A percentile compares a stretch with the other conserved stretches of the same genome.
These are phyloP conservation scores for Adansonia gregorii DNA, from an alignment of 441 rosid genomes.

Conservation along the genomic window DNA sequence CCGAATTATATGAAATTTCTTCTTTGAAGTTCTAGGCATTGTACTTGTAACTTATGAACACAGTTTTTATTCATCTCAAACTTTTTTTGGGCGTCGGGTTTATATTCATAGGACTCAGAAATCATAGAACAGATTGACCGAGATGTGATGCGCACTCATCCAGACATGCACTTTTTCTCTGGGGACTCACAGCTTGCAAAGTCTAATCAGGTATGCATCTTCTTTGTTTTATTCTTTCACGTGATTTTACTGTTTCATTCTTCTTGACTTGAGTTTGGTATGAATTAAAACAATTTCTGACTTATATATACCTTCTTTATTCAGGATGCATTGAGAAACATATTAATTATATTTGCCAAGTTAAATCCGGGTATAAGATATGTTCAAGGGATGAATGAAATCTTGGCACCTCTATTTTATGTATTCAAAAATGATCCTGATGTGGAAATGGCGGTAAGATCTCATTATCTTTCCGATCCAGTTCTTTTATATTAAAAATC, in stretches of 20 bases:
- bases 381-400: slow-evolving; percentile 99
- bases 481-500: slow-evolving; percentile 20
- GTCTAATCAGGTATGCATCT: slow-evolving; percentile 72
- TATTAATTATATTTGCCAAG: slow-evolving; percentile 84
- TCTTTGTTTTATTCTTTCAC: slow-evolving; percentile 18
- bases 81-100: background rate
- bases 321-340: slow-evolving; percentile 87
- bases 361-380: slow-evolving; percentile 96
- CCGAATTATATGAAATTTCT: background rate
- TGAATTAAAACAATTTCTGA: slow-evolving; percentile 31
- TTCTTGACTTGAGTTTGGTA: slow-evolving; percentile 23
- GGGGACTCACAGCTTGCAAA: slow-evolving; percentile 74
- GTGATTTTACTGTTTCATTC: background rate
- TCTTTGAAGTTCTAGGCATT: background rate
- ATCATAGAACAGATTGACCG: slow-evolving; percentile 93
- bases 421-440: slow-evolving; percentile 88
- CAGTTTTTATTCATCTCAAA: background rate
- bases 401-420: slow-evolving; percentile 84
- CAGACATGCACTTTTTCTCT: slow-evolving; percentile 90
- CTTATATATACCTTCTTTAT: slow-evolving; percentile 33
- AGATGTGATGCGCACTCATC: slow-evolving; percentile 97
- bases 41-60: background rate
- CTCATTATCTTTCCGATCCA: slow-evolving; percentile 19
- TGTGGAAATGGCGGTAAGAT: slow-evolving; percentile 72
- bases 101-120: slow-evolving; percentile 66